phyloP scores from a whole-genome alignment of 768 basidiomycete genomes.

The Boletus subcaerulescens region DNA sequence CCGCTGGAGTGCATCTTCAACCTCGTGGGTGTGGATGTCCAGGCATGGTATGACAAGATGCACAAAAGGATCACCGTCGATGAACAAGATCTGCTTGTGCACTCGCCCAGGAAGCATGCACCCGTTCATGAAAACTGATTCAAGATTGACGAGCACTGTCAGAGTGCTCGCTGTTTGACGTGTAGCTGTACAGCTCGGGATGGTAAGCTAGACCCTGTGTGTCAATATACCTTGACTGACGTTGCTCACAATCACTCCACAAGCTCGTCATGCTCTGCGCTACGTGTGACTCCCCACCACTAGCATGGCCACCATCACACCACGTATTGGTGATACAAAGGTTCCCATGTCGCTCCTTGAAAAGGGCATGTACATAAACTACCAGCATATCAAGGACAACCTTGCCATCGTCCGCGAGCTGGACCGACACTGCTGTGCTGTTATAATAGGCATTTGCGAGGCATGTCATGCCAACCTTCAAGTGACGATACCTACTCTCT shows the following conservation, averaged over 20 bases:
- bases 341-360: no score
- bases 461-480: slow-evolving; percentile 51
- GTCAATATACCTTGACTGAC: no score
- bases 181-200: slow-evolving; percentile 57
- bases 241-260: no score
- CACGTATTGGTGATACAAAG: no score
- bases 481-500: slow-evolving; percentile 54
- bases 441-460: slow-evolving; percentile 62
- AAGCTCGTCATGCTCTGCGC: no score
- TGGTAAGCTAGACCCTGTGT: slow-evolving; percentile 36
- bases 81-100: slow-evolving; percentile 33
- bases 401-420: no score
- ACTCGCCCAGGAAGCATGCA: slow-evolving; percentile 37
- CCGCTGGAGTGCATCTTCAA: slow-evolving; percentile 90
- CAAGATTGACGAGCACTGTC: slow-evolving; percentile 77
- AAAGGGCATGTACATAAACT: no score
- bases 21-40: slow-evolving; percentile 34
- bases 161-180: slow-evolving; percentile 59
- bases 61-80: slow-evolving; percentile 27
- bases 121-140: slow-evolving; percentile 33
- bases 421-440: neutral
- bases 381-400: no score
- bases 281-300: no score
- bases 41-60: slow-evolving; percentile 6
- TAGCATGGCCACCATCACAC: no score